phyloP scores from a whole-genome alignment of 805 yeast species.

The Sugiyamaella valdiviana region DNA sequence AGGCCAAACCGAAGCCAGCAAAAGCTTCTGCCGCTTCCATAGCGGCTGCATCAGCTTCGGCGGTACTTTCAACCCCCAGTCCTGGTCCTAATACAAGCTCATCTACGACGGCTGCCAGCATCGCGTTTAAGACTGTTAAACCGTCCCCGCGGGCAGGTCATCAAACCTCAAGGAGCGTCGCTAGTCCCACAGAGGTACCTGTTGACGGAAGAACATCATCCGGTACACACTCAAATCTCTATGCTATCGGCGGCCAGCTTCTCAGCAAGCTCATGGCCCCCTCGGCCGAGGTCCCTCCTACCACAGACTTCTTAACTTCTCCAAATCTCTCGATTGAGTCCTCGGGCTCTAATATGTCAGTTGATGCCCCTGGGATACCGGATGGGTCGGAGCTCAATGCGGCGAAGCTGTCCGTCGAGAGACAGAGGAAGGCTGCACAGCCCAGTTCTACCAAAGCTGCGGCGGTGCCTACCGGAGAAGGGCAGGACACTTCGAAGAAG shows the following conservation, averaged over 20 bases:
- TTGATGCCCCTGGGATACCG: background rate
- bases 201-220: background rate
- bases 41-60: conserved; percentile 3
- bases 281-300: background rate
- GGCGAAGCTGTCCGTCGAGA: conserved; percentile 2
- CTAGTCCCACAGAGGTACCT: background rate
- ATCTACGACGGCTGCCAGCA: conserved; percentile 3
- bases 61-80: background rate
- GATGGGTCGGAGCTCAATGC: background rate
- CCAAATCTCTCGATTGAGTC: background rate
- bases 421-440: background rate
- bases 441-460: background rate
- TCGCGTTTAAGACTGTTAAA: conserved; percentile 2
- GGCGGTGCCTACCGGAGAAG: background rate
- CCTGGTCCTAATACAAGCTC: background rate
- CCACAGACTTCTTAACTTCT: background rate
- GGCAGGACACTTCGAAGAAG: background rate
- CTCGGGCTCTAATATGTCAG: background rate
- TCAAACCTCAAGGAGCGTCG: background rate
- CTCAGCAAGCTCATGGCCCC: background rate
- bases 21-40: background rate
- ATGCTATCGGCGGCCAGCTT: background rate
- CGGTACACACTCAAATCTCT: background rate
- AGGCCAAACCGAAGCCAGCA: background rate
- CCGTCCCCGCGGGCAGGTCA: background rate